Conservation (phyloP, 23 red algal species). For the Rhodosorus marinus region DNA sequence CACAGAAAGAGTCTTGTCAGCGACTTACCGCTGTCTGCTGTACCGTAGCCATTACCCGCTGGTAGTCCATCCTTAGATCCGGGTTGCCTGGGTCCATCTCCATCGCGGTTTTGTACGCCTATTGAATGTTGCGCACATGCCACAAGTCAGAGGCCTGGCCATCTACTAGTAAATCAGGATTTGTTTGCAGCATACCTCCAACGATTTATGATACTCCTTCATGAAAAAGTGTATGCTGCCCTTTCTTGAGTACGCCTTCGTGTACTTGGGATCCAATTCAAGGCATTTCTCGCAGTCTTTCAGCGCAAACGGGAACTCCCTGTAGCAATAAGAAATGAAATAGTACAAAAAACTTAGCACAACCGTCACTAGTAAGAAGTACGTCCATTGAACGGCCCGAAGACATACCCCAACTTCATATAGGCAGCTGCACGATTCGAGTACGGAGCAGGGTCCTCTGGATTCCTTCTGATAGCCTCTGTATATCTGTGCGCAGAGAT, state of each 20-base stretch:
- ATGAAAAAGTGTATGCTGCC: slow-evolving; percentile 83
- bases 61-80: slow-evolving; percentile 63
- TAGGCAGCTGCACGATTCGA: slow-evolving; percentile 93
- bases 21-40: no score
- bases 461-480: slow-evolving; percentile 94
- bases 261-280: slow-evolving; percentile 71
- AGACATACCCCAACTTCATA: slow-evolving; percentile 95
- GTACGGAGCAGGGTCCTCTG: slow-evolving; percentile 65
- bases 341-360: no score
- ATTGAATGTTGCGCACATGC: no score
- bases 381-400: no score
- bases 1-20: no score
- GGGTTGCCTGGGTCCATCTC: slow-evolving; percentile 71
- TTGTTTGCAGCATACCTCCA: no score
- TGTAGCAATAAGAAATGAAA: no score
- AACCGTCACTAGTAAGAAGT: no score
- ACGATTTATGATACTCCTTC: slow-evolving; percentile 97
- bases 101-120: slow-evolving; percentile 88
- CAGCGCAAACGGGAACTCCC: slow-evolving; percentile 77
- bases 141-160: no score
- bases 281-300: slow-evolving; percentile 74
- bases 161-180: no score
- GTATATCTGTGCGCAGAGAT: no score
- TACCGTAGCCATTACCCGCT: slow-evolving; percentile 51
- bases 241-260: slow-evolving; percentile 85